These are phyloP conservation scores for Corinectria fuckeliana DNA, from an alignment of 2,329 filamentous ascomycete genomes.

Conservation along the genomic window DNA sequence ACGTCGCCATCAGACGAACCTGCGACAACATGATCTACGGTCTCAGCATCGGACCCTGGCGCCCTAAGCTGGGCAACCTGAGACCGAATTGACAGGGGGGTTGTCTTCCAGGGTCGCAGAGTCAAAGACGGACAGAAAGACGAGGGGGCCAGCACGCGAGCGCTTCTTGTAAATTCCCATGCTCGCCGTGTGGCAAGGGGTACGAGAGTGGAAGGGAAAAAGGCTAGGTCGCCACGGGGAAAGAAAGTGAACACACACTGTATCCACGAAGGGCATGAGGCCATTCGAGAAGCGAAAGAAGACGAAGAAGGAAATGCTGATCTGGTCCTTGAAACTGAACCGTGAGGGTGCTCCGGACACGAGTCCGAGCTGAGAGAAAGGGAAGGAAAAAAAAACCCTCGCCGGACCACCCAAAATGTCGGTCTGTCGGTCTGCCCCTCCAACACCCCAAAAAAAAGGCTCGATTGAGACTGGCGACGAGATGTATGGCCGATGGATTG, in stretches of 20 bases:
- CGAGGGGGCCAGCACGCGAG: constrained; percentile 13
- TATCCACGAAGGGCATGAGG: constrained; percentile 8
- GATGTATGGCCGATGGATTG: neutral
- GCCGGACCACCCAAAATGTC: constrained; percentile 22
- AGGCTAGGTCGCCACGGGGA: neutral
- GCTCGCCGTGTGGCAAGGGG: constrained; percentile 23
- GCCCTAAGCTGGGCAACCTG: constrained; percentile 31
- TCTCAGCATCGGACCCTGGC: constrained; percentile 29
- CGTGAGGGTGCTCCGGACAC: neutral
- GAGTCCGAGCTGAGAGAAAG: neutral
- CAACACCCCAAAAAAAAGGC: constrained; percentile 19
- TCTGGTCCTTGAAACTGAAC: neutral
- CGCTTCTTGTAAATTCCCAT: constrained; percentile 36
- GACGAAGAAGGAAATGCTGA: neutral
- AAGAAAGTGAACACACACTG: constrained; percentile 14
- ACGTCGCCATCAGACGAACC: constrained; percentile 29
- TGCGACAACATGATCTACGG: constrained; percentile 31
- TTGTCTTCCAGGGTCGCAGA: constrained; percentile 19
- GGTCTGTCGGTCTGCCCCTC: constrained; percentile 33
- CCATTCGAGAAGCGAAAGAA: constrained; percentile 5
- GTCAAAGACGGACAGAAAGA: constrained; percentile 20
- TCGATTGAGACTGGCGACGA: constrained; percentile 11
- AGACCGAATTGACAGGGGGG: constrained; percentile 33
- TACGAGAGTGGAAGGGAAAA: constrained; percentile 7
- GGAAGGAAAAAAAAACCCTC: neutral